Percentiles rank a stretch among this genome's conserved stretches.
These are phyloP conservation scores for Eucalyptus pumila DNA, from an alignment of 345 rosid genomes.

Conservation along the genomic window DNA sequence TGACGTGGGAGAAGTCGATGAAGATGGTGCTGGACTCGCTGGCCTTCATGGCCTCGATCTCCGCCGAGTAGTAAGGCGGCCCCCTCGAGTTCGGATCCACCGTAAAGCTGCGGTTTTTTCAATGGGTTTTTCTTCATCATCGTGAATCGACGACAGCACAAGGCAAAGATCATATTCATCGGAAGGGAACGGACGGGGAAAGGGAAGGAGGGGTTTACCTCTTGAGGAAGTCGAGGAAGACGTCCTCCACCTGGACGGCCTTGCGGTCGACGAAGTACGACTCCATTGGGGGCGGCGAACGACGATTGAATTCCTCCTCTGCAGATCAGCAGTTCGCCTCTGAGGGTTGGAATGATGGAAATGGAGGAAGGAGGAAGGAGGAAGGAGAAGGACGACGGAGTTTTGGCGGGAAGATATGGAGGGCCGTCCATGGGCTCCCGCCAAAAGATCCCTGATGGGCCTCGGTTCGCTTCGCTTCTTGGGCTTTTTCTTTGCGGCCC, in stretches of 20 bases:
- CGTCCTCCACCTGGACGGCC: constrained; percentile 76
- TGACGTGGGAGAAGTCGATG: constrained; percentile 83
- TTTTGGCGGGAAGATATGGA: background rate
- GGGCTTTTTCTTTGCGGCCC: background rate
- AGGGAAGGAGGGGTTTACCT: constrained; percentile 21
- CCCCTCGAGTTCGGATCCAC: constrained; percentile 37
- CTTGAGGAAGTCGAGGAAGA: constrained; percentile 83
- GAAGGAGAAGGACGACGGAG: background rate
- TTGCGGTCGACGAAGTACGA: constrained; percentile 55
- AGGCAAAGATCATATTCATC: background rate
- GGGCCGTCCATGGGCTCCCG: background rate
- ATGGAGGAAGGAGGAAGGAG: background rate
- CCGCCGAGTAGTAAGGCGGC: constrained; percentile 40
- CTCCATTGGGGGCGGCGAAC: background rate
- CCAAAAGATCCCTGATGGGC: background rate
- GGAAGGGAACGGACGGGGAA: background rate
- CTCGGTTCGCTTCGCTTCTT: background rate
- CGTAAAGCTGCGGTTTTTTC: constrained; percentile 31
- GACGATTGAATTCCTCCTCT: background rate
- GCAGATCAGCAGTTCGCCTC: background rate
- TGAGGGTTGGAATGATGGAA: background rate
- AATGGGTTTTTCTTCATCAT: background rate
- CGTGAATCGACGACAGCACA: background rate
- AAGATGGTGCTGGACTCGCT: constrained; percentile 77
- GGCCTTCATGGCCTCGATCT: constrained; percentile 59